Conservation (phyloP, 2,329 filamentous ascomycete genomes). For the Microdochium paspali region DNA sequence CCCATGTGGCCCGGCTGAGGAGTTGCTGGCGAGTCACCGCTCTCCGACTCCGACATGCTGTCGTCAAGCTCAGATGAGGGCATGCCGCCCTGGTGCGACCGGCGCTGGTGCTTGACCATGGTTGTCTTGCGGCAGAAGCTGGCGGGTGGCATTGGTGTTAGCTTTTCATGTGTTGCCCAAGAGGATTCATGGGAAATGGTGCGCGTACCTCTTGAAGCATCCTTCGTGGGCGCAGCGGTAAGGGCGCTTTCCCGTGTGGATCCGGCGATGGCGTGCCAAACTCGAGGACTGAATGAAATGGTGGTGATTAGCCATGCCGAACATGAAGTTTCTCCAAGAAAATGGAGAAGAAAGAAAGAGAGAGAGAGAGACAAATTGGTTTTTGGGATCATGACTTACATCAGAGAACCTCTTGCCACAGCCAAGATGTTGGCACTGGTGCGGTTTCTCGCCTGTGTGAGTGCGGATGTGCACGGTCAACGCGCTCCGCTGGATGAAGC, state of each 20-base stretch:
- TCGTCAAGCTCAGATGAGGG: conserved; percentile 47
- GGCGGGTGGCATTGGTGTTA: no score
- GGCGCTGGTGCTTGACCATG: conserved; percentile 58
- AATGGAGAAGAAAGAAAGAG: no score
- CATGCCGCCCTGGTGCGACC: conserved; percentile 50
- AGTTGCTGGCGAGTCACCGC: conserved; percentile 49
- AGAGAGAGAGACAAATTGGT: no score
- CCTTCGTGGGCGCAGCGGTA: conserved; percentile 53
- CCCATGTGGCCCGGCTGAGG: conserved; percentile 42
- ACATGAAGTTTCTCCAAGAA: no score
- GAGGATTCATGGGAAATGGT: neutral
- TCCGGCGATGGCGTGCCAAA: conserved; percentile 54
- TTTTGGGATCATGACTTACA: conserved; percentile 31
- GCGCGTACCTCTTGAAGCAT: conserved; percentile 48
- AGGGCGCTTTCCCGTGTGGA: conserved; percentile 58
- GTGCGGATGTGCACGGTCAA: conserved; percentile 63
- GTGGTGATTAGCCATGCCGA: conserved; percentile 15
- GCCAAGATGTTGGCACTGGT: conserved; percentile 55
- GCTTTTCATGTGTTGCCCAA: no score
- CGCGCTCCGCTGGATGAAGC: conserved; percentile 62
- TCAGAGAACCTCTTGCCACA: conserved; percentile 64
- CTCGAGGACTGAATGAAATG: conserved; percentile 46
- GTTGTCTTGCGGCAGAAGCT: conserved; percentile 67
- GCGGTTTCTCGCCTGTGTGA: conserved; percentile 64
- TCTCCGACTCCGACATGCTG: conserved; percentile 46